A percentile compares a stretch with the other conserved stretches of the same genome.
Conservation (phyloP, 257 asterid species). For the Linderniella brevidens region DNA sequence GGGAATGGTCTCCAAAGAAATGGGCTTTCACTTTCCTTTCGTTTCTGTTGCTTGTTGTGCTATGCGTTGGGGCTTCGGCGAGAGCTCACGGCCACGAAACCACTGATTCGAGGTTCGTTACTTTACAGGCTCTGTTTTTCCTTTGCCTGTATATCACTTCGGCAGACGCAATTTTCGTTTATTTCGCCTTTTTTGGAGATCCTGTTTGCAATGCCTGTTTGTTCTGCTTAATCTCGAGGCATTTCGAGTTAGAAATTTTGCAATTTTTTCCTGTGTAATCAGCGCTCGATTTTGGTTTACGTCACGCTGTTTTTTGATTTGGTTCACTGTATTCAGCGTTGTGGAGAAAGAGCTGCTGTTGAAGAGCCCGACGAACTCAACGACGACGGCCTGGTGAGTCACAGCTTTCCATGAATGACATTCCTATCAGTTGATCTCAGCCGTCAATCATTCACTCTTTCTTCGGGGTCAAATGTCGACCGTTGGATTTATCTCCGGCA, state of each 20-base stretch:
- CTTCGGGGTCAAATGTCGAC: slow-evolving; percentile 13
- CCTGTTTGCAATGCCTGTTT: too few relatives aligned
- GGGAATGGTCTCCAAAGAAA: slow-evolving; percentile 33
- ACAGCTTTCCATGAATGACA: too few relatives aligned
- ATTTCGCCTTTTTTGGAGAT: too few relatives aligned
- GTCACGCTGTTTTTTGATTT: neutral
- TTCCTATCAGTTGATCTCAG: too few relatives aligned
- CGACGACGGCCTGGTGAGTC: slow-evolving; percentile 62
- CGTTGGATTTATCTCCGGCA: slow-evolving; percentile 22
- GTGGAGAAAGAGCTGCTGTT: slow-evolving; percentile 22
- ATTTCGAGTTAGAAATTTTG: neutral
- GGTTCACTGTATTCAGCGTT: slow-evolving; percentile 15
- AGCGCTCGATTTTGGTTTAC: neutral
- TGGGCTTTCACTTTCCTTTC: slow-evolving; percentile 19
- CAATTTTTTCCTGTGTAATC: neutral
- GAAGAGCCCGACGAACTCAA: slow-evolving; percentile 51
- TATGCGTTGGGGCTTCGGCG: slow-evolving; percentile 21
- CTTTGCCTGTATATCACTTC: too few relatives aligned
- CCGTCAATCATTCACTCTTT: slow-evolving; percentile 23
- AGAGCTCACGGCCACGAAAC: slow-evolving; percentile 16
- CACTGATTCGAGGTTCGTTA: slow-evolving; percentile 24
- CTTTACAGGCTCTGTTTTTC: neutral
- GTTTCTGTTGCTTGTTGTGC: slow-evolving; percentile 19
- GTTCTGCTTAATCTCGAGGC: neutral
- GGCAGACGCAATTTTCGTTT: too few relatives aligned